These are phyloP conservation scores for Aspergillus neoniger DNA, from an alignment of 2,329 filamentous ascomycete species.

Conservation along the genomic window DNA sequence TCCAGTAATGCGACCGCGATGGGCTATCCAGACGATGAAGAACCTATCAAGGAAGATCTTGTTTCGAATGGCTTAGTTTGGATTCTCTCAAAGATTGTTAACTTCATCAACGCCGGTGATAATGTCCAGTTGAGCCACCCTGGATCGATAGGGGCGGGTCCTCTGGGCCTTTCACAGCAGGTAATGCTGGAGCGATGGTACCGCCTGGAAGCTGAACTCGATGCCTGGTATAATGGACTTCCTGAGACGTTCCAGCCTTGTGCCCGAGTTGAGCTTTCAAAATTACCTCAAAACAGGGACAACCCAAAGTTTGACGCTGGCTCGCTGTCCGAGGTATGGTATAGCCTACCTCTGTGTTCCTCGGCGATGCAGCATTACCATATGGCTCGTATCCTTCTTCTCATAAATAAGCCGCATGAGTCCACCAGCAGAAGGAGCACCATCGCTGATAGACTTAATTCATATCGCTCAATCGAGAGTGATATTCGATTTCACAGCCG, in stretches of 20 bases:
- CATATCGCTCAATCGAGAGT: conserved; percentile 59
- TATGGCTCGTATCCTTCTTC: conserved; percentile 45
- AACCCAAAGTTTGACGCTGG: conserved; percentile 36
- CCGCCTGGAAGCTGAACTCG: conserved; percentile 57
- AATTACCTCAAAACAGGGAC: conserved; percentile 22
- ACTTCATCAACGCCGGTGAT: conserved; percentile 63
- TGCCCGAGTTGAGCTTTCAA: conserved; percentile 49
- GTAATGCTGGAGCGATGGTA: conserved; percentile 52
- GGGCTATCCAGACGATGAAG: conserved; percentile 39
- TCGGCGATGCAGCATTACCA: conserved; percentile 58
- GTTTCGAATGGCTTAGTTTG: conserved; percentile 66
- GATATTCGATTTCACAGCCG: conserved; percentile 60
- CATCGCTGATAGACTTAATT: conserved; percentile 56
- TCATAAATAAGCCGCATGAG: conserved; percentile 47
- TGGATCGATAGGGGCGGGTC: conserved; percentile 27
- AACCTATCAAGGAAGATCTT: conserved; percentile 62
- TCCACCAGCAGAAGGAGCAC: conserved; percentile 53
- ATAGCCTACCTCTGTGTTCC: conserved; percentile 65
- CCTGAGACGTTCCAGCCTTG: conserved; percentile 62
- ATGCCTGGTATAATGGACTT: conserved; percentile 60
- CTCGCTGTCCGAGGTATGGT: conserved; percentile 62
- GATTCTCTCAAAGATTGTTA: conserved; percentile 67
- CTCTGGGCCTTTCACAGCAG: conserved; percentile 40
- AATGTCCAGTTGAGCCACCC: conserved; percentile 41
- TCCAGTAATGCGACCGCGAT: conserved; percentile 41